A percentile compares a stretch with the other conserved stretches of the same genome.
Conservation (phyloP, 2,329 filamentous ascomycete species). For the Dactylellina drechsleri region DNA sequence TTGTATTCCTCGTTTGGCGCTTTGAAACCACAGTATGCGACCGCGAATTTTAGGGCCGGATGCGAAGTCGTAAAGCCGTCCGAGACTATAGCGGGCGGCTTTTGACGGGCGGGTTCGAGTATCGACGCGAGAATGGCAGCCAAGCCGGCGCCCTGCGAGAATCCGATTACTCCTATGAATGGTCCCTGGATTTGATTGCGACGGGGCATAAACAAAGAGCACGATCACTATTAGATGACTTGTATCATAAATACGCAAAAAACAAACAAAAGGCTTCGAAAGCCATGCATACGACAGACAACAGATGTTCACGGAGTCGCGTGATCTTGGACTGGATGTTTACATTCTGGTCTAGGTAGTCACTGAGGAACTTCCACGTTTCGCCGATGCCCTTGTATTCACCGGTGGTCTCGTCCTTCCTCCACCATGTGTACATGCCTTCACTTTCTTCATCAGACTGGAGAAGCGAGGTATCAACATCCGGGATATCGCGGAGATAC, state of each 20-base stretch:
- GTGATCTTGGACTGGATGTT: constrained; percentile 9
- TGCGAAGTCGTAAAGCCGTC: constrained; percentile 63
- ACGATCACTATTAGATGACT: constrained; percentile 38
- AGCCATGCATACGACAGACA: neutral
- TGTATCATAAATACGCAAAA: neutral
- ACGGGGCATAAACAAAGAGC: constrained; percentile 3
- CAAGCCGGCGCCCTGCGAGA: constrained; percentile 70
- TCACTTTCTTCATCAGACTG: constrained; percentile 64
- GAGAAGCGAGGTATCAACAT: constrained; percentile 59
- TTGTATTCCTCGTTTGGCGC: constrained; percentile 67
- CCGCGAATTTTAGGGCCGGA: constrained; percentile 70
- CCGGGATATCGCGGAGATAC: constrained; percentile 65
- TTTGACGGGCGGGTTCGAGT: constrained; percentile 65
- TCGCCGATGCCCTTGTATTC: constrained; percentile 55
- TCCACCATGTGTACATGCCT: constrained; percentile 71
- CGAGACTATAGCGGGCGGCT: constrained; percentile 17
- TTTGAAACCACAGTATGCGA: constrained; percentile 72
- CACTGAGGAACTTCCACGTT: constrained; percentile 56
- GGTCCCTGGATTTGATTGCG: constrained; percentile 64
- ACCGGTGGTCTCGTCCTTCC: constrained; percentile 62
- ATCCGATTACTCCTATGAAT: constrained; percentile 71
- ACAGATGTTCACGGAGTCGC: neutral
- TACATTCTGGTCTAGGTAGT: constrained; percentile 56
- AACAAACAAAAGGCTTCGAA: neutral
- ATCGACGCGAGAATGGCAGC: constrained; percentile 71